Percentiles rank a stretch among this genome's conserved stretches.
phyloP scores from a whole-genome alignment of 2,329 filamentous ascomycete genomes.

The Nemania sp. region DNA sequence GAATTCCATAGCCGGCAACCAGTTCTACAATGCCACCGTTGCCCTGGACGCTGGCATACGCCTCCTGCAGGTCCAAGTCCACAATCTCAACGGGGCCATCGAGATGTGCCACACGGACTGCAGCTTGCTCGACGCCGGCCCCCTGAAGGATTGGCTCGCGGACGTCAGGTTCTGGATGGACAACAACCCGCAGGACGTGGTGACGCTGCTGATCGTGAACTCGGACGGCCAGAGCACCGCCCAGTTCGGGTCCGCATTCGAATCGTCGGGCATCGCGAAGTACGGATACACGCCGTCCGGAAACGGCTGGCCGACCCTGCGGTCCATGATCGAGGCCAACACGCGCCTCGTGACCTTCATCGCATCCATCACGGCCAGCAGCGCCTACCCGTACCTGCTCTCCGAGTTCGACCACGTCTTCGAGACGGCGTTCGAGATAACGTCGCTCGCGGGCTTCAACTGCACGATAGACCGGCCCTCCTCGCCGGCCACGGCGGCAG shows the following conservation, averaged over 20 bases:
- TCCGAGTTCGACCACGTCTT: conserved; percentile 69
- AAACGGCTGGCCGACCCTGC: conserved; percentile 70
- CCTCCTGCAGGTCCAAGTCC: conserved; percentile 73
- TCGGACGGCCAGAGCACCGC: conserved; percentile 58
- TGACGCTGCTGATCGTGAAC: conserved; percentile 73
- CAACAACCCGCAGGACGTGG: conserved; percentile 71
- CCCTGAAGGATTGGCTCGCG: conserved; percentile 65
- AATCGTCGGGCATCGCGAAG: conserved; percentile 57
- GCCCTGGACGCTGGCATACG: conserved; percentile 74
- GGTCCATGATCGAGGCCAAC: conserved; percentile 63
- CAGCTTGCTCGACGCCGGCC: conserved; percentile 69
- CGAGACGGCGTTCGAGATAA: conserved; percentile 73
- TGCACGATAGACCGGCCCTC: conserved; percentile 72
- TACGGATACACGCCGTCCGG: conserved; percentile 60
- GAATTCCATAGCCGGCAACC: conserved; percentile 70
- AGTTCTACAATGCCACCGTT: conserved; percentile 72
- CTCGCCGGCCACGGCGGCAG: conserved; percentile 50
- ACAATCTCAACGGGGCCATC: conserved; percentile 62
- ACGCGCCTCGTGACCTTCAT: conserved; percentile 74
- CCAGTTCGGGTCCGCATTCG: conserved; percentile 60
- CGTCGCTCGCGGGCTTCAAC: conserved; percentile 66
- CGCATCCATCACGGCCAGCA: conserved; percentile 54
- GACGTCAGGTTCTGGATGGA: conserved; percentile 72
- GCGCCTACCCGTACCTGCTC: conserved; percentile 62
- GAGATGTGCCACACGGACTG: conserved; percentile 74